Evolutionary conservation across 2,329 filamentous ascomycete genomes (phyloP), one percentile per base, ranked within the genome.

Genomic region (Fusarium sp.): DNA sequence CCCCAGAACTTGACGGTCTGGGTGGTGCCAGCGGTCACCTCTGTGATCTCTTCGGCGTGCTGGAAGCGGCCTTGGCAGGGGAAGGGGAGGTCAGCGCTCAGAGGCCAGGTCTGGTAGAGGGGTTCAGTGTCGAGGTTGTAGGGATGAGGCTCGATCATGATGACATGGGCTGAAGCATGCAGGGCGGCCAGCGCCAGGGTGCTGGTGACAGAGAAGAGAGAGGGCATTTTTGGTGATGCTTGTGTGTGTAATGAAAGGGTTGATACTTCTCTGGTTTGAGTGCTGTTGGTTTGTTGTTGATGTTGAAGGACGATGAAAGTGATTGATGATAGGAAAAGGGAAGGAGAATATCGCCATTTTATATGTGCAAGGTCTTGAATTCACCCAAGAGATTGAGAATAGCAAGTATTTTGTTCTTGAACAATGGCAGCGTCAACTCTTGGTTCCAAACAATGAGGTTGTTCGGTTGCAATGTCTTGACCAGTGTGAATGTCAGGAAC

Each of bases 91-190:
- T 59, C 39, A 3, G 48, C 60, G 29, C 54, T 61, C 2, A 71
- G 49, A 17, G 69, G 69, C 32, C 60, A 53, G 14, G 43, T 60
- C 31, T 71, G 68, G 9, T 59, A 53, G 1, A 69, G 50, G 5
- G 69, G 69, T 3, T 55, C 57, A 0, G 55, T 70, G 43, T 71
- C 67, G 33, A 71, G 67, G 31, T 70, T 71, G 64, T 57, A 71
- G n/a, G 69, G 69, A 9, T 71, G 69, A 9, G 69, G 69, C n/a
- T 71, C 69, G 2, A 71, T 31, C 69, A 71, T 71, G 53, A 71
- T 59, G 43, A 70, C 53, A 13, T 71, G 69, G 32, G 56, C 47
- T 1, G 49, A 49, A 4, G 33, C 47, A 1, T 44, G 25, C 8
- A 45, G 15, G 23, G 53, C 37, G 23, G 7, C 29, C 15, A 68